phyloP scores from a whole-genome alignment of 768 basidiomycete genomes.

The Phlebiopsis gigantea region DNA sequence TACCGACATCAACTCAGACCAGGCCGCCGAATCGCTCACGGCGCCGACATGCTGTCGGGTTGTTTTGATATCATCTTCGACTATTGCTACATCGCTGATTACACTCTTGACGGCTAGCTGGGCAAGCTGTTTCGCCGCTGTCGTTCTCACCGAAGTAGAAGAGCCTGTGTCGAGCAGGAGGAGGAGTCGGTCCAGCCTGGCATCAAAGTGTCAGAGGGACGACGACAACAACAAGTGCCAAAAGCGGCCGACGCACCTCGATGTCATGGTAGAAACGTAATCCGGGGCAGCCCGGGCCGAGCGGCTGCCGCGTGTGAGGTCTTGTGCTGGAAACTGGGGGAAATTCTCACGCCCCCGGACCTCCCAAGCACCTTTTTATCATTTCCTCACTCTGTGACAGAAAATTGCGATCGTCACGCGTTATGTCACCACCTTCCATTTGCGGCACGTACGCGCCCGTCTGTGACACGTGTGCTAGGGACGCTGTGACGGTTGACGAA shows the following conservation, averaged over 20 bases:
- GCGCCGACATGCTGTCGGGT: slow-evolving; percentile 48
- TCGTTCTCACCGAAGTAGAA: slow-evolving; percentile 80
- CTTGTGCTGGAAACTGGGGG: slow-evolving; percentile 38
- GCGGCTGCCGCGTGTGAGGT: slow-evolving; percentile 34
- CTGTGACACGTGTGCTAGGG: slow-evolving; percentile 6
- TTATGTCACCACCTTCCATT: slow-evolving; percentile 18
- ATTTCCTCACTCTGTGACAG: slow-evolving; percentile 38
- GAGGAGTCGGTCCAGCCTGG: slow-evolving; percentile 94
- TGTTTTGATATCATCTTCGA: slow-evolving; percentile 70
- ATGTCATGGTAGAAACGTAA: slow-evolving; percentile 65
- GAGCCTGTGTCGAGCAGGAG: slow-evolving; percentile 94
- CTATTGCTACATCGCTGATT: slow-evolving; percentile 69
- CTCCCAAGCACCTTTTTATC: slow-evolving; percentile 52
- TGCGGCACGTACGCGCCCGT: slow-evolving; percentile 14
- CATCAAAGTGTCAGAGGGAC: neutral
- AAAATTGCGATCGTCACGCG: slow-evolving; percentile 35
- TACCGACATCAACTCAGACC: slow-evolving; percentile 88
- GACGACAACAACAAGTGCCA: slow-evolving; percentile 13
- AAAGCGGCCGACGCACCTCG: slow-evolving; percentile 43
- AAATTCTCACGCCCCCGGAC: slow-evolving; percentile 38
- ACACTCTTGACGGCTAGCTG: slow-evolving; percentile 87
- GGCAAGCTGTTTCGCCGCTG: slow-evolving; percentile 95
- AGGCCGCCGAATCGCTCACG: slow-evolving; percentile 65
- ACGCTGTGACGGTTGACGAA: neutral
- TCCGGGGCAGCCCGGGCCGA: slow-evolving; percentile 47